Evolutionary conservation across 371 early-diverging fungal genomes (phyloP).

Genomic region (Batrachochytrium dendrobatidis): DNA sequence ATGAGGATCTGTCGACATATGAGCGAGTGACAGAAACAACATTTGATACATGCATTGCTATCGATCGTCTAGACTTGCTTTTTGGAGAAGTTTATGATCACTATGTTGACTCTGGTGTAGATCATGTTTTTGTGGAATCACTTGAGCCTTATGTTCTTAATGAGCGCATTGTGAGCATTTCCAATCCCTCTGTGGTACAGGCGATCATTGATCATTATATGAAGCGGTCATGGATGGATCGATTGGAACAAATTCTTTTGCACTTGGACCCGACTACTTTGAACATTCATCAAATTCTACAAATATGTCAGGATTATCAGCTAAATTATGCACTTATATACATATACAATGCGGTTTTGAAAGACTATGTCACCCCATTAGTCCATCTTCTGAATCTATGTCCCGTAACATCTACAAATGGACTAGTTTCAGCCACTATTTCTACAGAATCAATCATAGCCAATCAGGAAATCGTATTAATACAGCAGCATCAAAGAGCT

Average conservation of each 20-base stretch:
- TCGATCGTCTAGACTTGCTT: slow-evolving; percentile 58
- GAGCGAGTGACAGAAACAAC: slow-evolving; percentile 52
- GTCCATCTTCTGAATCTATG: slow-evolving; percentile 64
- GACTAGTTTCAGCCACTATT: neutral
- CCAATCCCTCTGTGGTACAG: slow-evolving; percentile 61
- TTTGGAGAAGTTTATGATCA: slow-evolving; percentile 67
- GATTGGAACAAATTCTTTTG: slow-evolving; percentile 66
- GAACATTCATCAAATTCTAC: slow-evolving; percentile 66
- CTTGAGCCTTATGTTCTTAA: slow-evolving; percentile 58
- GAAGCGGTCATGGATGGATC: slow-evolving; percentile 45
- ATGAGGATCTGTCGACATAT: slow-evolving; percentile 30
- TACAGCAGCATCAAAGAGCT: neutral
- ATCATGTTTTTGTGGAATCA: slow-evolving; percentile 55
- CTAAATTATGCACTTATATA: slow-evolving; percentile 70
- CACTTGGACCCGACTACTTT: slow-evolving; percentile 62
- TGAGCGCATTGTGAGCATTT: slow-evolving; percentile 49
- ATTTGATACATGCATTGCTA: slow-evolving; percentile 61
- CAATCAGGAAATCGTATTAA: neutral
- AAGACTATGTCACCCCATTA: slow-evolving; percentile 73
- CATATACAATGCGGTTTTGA: slow-evolving; percentile 67
- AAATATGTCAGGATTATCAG: slow-evolving; percentile 54
- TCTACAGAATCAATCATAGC: neutral
- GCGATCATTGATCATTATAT: slow-evolving; percentile 57
- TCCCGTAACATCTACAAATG: neutral
- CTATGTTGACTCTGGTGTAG: slow-evolving; percentile 52